These are phyloP conservation scores for Chrysoporthe austroafricana DNA, from an alignment of 2,329 filamentous ascomycete species.

Conservation along the genomic window DNA sequence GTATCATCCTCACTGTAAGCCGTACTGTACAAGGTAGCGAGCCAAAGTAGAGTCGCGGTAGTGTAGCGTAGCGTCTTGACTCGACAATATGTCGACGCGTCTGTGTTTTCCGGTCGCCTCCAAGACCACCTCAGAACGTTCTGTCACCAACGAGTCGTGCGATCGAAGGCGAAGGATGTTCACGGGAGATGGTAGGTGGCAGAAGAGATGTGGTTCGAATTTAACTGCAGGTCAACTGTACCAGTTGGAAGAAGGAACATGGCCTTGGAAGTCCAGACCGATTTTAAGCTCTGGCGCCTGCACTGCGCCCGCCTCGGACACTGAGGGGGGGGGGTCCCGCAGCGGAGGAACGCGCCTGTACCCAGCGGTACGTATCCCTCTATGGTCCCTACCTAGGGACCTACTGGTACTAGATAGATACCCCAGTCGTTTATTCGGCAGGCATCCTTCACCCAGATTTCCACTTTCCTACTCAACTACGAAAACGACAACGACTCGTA, in stretches of 20 bases:
- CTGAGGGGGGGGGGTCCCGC: conserved; percentile 3
- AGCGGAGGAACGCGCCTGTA: not conserved
- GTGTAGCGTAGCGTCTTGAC: conserved; percentile 3
- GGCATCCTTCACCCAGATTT: not conserved
- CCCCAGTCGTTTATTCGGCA: not conserved
- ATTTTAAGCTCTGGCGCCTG: conserved; percentile 2
- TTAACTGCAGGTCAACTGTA: not conserved
- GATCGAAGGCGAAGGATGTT: not conserved
- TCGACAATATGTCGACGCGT: not conserved
- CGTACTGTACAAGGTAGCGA: conserved; percentile 15
- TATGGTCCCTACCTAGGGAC: not conserved
- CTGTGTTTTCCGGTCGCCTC: not conserved
- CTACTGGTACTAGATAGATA: not conserved
- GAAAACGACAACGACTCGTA: not conserved
- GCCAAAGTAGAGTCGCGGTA: conserved; percentile 6
- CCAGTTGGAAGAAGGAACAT: not conserved
- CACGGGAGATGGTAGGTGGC: not conserved
- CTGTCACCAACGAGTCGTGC: not conserved
- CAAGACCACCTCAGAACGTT: not conserved
- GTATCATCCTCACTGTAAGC: conserved; percentile 1
- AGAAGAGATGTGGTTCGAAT: not conserved
- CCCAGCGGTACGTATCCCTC: conserved; percentile 3
- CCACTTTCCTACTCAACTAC: not conserved
- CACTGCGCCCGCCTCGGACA: not conserved
- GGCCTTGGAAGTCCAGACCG: conserved; percentile 7